Conservation (phyloP, 2,329 filamentous ascomycete genomes). For the Reticulascus tulasneorum region DNA sequence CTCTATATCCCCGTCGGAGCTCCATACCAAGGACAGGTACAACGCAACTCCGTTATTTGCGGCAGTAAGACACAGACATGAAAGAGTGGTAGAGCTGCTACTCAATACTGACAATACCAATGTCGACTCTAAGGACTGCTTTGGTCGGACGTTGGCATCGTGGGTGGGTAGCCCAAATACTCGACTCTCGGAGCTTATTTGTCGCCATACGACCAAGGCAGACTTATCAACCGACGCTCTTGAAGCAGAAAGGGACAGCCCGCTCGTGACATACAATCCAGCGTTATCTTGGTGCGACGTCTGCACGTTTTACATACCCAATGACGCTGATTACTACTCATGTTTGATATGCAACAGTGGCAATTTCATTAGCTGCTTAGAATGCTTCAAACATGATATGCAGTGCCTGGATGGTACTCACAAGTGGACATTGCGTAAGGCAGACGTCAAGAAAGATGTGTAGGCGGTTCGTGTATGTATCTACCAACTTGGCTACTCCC, state of each 20-base stretch:
- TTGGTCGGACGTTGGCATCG: neutral
- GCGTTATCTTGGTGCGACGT: neutral
- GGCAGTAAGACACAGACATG: neutral
- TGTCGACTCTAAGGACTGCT: neutral
- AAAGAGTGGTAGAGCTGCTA: neutral
- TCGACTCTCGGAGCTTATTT: neutral
- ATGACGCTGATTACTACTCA: no score
- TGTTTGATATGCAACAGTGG: neutral
- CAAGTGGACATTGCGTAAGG: neutral
- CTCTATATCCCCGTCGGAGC: neutral
- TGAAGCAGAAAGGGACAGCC: fast-evolving
- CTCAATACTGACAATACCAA: neutral
- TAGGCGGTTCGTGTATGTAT: no score
- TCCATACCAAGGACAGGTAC: neutral
- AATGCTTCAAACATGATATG: neutral
- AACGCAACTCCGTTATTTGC: neutral
- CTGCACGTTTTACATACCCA: neutral
- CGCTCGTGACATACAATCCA: neutral
- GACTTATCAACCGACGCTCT: neutral
- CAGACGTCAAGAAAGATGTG: no score
- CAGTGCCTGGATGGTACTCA: neutral
- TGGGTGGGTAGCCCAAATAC: neutral
- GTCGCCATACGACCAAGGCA: neutral
- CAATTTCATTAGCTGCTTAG: neutral
- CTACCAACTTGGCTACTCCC: no score